Base-by-base conservation (phyloP, 306 rosid genomes). In the Parietaria judaica region DNA sequence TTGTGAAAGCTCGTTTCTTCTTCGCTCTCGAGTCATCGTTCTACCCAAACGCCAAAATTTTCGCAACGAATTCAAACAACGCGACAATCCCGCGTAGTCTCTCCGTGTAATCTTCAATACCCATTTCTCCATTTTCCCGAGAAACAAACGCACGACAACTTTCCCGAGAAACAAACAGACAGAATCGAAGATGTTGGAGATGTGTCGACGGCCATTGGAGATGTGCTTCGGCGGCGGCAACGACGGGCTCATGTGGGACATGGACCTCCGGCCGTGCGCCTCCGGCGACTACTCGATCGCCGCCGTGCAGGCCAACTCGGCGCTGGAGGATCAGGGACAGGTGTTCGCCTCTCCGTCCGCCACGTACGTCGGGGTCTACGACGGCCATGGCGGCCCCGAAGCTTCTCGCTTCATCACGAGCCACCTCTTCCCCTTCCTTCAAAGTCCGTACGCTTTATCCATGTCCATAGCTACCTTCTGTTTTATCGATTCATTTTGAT, bases 211-310 rank as follows among this genome's bases (percentile, higher is more conserved):
- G 59, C 81, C 89, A 44, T 56, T 88, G 68, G 90, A 80, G 66
- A 76, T 66, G 45, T 88, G 88, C 70, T 77, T 88, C 48, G 83
- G 90, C 3, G 65, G 76, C 1, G 79, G 72, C 31, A 74, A 69
- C 11, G 68, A 92, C 67, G 81, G 71, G 7, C 90, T 92, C 9
- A 77, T 92, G 23, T 92, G 96, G 98, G 90, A 88, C 63, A 79
- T 84, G 41, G 98, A 86, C 66, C 69, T 92, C 49, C 84, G 82
- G 64, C 96, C 95, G 6, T 87, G 86, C 61, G 90, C 92, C 62
- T 88, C 94, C 23, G 98, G 98, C 11, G 94, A 88, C 72, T 92
- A 83, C 65, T 92, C 98, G 36, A 88, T 92, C 44, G 98, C 96
- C 11, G 98, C 86, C 36, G 98, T 80, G 17, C 98, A 92, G 52